These are phyloP conservation scores for Malania oleifera DNA, from an alignment of 164 flowering plant species.

Conservation along the genomic window DNA sequence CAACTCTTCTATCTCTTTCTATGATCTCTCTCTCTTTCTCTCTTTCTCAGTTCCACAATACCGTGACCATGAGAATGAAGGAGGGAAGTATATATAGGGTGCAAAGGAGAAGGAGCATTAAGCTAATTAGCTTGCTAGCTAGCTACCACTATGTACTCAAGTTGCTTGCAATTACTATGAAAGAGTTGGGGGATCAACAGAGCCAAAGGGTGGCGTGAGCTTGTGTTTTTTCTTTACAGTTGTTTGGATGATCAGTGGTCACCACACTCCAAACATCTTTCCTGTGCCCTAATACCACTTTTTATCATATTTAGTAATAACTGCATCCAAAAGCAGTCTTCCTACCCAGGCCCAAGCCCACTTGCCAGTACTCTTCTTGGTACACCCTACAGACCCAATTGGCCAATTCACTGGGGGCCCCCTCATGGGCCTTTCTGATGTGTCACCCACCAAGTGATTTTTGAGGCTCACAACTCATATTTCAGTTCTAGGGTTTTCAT, in stretches of 20 bases:
- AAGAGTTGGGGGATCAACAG: no score
- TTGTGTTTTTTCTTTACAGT: conserved; percentile 17
- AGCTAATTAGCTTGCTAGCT: no score
- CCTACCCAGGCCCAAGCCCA: conserved; percentile 3
- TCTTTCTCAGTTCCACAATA: neutral
- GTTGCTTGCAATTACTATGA: conserved; percentile 13
- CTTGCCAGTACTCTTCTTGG: conserved; percentile 19
- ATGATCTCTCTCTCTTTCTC: neutral
- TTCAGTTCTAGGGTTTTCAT: neutral
- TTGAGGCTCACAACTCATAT: conserved; percentile 38
- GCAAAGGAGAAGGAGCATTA: no score
- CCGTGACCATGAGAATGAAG: neutral
- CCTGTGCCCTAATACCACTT: conserved; percentile 6
- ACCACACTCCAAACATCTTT: conserved; percentile 14
- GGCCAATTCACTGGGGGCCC: conserved; percentile 17
- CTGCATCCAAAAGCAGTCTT: neutral
- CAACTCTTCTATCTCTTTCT: neutral
- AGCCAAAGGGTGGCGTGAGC: neutral
- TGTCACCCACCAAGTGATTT: conserved; percentile 45
- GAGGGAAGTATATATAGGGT: conserved; percentile 12
- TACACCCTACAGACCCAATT: no score
- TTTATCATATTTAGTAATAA: conserved; percentile 5
- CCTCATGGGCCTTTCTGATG: conserved; percentile 27
- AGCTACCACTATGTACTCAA: no score
- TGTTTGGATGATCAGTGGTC: conserved; percentile 13